Percentiles rank a stretch among this genome's conserved stretches.
These are phyloP conservation scores for Pythium oligandrum DNA, from an alignment of 352 stramenopile genomes.

Conservation along the genomic window DNA sequence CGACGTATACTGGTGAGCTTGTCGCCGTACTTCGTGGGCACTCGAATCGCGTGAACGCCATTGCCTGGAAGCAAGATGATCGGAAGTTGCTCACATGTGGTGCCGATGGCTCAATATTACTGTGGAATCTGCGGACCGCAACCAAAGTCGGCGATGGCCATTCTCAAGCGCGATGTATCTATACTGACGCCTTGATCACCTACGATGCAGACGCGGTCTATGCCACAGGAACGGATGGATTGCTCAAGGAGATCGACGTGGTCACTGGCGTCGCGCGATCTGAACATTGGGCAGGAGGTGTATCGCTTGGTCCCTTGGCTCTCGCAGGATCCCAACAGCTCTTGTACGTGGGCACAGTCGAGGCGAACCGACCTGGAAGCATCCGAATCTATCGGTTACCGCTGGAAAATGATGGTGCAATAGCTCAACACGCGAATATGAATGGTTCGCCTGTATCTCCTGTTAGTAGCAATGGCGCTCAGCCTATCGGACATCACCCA, in stretches of 20 bases:
- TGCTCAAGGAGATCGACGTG: constrained; percentile 88
- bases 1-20: constrained; percentile 73
- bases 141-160: constrained; percentile 77
- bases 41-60: constrained; percentile 77
- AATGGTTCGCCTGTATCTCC: neutral
- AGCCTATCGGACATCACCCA: neutral
- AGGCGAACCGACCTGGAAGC: constrained; percentile 59
- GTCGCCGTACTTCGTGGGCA: constrained; percentile 68
- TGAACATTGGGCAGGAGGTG: constrained; percentile 51
- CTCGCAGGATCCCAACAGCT: constrained; percentile 85
- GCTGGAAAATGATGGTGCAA: constrained; percentile 42
- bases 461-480: no score
- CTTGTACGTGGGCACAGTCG: constrained; percentile 85
- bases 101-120: constrained; percentile 67
- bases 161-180: constrained; percentile 70
- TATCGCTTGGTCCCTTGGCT: constrained; percentile 69
- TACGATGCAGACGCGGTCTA: constrained; percentile 76
- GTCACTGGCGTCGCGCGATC: constrained; percentile 45
- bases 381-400: constrained; percentile 72
- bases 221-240: constrained; percentile 86
- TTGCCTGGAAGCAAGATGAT: constrained; percentile 78
- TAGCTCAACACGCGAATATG: no score
- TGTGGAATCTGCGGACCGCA: constrained; percentile 73
- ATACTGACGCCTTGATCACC: constrained; percentile 55
- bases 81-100: constrained; percentile 71